Percentiles rank a stretch among this genome's conserved stretches.
Evolutionary conservation across 2,329 filamentous ascomycete species (phyloP).

Genomic region (Ceratocystis ficicola): DNA sequence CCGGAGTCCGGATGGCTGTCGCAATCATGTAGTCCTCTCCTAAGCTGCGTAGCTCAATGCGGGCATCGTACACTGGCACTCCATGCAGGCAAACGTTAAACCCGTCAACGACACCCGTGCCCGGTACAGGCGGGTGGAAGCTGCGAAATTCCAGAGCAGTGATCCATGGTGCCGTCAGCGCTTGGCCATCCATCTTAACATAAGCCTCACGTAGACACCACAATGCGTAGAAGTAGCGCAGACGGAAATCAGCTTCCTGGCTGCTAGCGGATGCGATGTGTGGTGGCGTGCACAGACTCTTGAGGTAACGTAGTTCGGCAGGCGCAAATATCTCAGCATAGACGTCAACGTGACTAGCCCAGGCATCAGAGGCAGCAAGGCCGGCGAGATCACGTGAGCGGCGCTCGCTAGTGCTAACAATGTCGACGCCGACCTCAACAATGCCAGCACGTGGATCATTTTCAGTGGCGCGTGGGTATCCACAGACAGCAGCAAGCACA

Average conservation of each 20-base stretch:
- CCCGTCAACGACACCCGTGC: conserved; percentile 18
- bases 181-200: conserved; percentile 72
- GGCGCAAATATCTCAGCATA: conserved; percentile 58
- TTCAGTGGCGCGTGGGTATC: conserved; percentile 25
- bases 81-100: conserved; percentile 15
- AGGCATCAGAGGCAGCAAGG: conserved; percentile 47
- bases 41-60: conserved; percentile 19
- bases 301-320: conserved; percentile 51
- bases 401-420: conserved; percentile 64
- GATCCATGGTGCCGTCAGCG: conserved; percentile 61
- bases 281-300: conserved; percentile 29
- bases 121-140: conserved; percentile 43
- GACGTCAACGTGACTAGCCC: conserved; percentile 56
- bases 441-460: conserved; percentile 22
- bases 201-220: conserved; percentile 74
- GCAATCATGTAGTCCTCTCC: conserved; percentile 18
- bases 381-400: conserved; percentile 48
- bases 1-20: conserved; percentile 19
- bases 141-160: conserved; percentile 54
- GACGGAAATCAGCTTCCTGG: conserved; percentile 38
- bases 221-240: conserved; percentile 61
- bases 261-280: background rate
- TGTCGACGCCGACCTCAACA: conserved; percentile 53
- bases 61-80: conserved; percentile 10
- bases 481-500: conserved; percentile 45